These are phyloP conservation scores for Penstemon newberryi DNA, from an alignment of 257 asterid genomes.

Conservation along the genomic window DNA sequence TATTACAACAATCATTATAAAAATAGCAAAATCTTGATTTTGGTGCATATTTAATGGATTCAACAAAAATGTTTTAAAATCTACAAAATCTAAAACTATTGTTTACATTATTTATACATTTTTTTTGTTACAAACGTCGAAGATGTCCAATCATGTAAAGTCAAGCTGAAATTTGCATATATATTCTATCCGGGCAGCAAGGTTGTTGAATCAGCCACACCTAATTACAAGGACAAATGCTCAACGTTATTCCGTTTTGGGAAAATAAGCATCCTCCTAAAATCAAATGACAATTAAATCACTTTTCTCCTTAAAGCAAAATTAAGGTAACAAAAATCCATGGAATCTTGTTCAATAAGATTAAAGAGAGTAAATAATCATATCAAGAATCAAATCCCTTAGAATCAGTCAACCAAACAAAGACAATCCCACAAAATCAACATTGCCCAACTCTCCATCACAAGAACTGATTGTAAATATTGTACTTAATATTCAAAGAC, in stretches of 20 bases:
- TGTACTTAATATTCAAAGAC: no score
- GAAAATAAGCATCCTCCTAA: slow-evolving; percentile 92
- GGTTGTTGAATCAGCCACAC: slow-evolving; percentile 76
- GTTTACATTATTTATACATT: no score
- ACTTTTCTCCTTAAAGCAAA: background rate
- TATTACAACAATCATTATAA: slow-evolving; percentile 26
- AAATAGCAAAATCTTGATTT: slow-evolving; percentile 7
- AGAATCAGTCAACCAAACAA: no score
- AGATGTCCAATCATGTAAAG: slow-evolving; percentile 57
- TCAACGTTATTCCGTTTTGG: slow-evolving; percentile 95
- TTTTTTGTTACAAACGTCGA: no score
- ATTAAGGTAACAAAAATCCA: background rate
- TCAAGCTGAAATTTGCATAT: slow-evolving; percentile 88
- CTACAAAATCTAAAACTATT: no score
- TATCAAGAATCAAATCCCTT: no score
- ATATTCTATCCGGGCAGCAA: slow-evolving; percentile 90
- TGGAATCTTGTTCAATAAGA: background rate
- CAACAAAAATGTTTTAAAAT: no score
- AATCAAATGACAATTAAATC: slow-evolving; percentile 23
- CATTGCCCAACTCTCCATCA: no score
- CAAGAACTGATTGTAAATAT: no score
- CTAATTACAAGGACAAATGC: slow-evolving; percentile 80
- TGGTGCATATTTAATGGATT: background rate
- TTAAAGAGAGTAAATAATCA: no score
- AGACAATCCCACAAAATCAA: no score